These are phyloP conservation scores for Plasmodium gaboni DNA, from an alignment of 169 alveolate genomes.

Conservation along the genomic window DNA sequence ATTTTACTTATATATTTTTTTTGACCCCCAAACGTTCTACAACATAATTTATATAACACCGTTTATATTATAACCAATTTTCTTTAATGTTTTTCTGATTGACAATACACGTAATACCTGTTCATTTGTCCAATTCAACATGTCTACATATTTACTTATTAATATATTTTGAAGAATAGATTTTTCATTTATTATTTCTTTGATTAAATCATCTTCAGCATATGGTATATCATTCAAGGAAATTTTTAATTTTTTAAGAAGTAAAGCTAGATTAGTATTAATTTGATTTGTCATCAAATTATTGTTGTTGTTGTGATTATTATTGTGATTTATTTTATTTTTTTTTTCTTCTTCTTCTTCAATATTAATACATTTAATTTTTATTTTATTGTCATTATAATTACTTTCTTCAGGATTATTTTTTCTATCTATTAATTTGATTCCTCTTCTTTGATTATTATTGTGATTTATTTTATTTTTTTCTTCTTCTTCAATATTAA, in stretches of 20 bases:
- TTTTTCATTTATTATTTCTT: constrained; percentile 46
- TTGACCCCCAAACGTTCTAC: background rate
- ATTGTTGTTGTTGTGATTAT: background rate
- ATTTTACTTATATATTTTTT: background rate
- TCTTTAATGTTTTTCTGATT: constrained; percentile 31
- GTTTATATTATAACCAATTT: constrained; percentile 16
- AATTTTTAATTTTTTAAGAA: constrained; percentile 25
- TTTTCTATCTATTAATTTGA: constrained; percentile 41
- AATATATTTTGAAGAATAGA: constrained; percentile 34
- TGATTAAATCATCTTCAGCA: constrained; percentile 53
- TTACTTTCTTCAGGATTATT: background rate
- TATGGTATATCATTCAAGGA: constrained; percentile 35
- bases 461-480: background rate
- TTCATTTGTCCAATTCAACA: constrained; percentile 42
- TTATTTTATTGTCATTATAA: constrained; percentile 5
- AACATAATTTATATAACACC: constrained; percentile 16
- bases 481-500: background rate
- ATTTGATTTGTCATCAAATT: too few relatives aligned
- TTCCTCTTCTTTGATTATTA: constrained; percentile 41
- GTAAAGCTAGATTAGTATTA: background rate
- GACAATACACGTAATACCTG: constrained; percentile 48
- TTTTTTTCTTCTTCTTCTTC: background rate
- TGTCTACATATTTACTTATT: constrained; percentile 31
- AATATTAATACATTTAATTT: constrained; percentile 7
- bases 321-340: background rate